Percentiles rank a stretch among this genome's conserved stretches.
Conservation (phyloP, 345 rosid species). For the Eucalyptus virginea region DNA sequence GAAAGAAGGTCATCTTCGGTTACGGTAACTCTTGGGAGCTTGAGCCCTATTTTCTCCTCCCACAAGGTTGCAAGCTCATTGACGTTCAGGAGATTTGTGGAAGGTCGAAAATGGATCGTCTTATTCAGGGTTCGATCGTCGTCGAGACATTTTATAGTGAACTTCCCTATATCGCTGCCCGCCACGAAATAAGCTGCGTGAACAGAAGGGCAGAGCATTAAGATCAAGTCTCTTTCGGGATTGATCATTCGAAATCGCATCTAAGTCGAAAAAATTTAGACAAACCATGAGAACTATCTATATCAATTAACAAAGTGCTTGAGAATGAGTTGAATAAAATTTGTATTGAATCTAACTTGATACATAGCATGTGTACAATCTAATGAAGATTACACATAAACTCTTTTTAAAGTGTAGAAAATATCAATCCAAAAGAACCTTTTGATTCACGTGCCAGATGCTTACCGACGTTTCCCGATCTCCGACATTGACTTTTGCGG, state of each 20-base stretch:
- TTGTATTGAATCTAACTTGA: neutral
- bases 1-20: constrained; percentile 33
- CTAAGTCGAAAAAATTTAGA: neutral
- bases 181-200: constrained; percentile 53
- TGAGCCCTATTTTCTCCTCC: constrained; percentile 49
- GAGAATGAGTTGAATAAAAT: neutral
- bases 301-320: neutral
- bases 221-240: neutral
- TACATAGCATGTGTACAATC: neutral
- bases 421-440: neutral
- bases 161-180: constrained; percentile 58
- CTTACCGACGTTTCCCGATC: neutral
- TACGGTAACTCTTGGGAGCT: constrained; percentile 29
- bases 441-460: neutral
- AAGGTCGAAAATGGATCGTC: constrained; percentile 46
- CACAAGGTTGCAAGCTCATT: constrained; percentile 55
- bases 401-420: neutral
- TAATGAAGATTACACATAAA: neutral
- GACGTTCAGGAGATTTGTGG: constrained; percentile 31
- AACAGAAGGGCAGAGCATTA: neutral
- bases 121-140: constrained; percentile 38
- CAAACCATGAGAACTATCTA: neutral
- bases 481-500: neutral
- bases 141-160: constrained; percentile 39
- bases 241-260: neutral